A percentile compares a stretch with the other conserved stretches of the same genome.
Conservation (phyloP, 2,329 filamentous ascomycete genomes). For the Pestalotiopsis sp. region DNA sequence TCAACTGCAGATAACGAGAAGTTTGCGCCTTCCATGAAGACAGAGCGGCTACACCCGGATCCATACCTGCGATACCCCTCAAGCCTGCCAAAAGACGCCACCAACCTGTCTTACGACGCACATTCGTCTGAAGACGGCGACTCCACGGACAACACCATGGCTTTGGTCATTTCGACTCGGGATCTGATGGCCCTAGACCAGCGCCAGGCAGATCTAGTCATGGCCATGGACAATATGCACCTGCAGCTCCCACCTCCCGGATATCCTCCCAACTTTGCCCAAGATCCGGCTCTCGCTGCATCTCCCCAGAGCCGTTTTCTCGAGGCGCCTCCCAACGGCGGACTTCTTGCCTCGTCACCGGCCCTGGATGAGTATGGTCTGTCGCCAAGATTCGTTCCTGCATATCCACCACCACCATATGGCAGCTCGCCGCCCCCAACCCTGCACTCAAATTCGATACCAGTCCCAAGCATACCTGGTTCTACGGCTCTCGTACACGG, state of each 20-base stretch:
- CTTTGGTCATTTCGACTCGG: slow-evolving; percentile 53
- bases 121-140: slow-evolving; percentile 41
- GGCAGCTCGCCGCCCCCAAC: slow-evolving; percentile 32
- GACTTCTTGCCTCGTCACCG: slow-evolving; percentile 38
- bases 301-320: slow-evolving; percentile 35
- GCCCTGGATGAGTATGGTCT: slow-evolving; percentile 30
- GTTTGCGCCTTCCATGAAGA: slow-evolving; percentile 41
- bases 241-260: slow-evolving; percentile 34
- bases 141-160: slow-evolving; percentile 36
- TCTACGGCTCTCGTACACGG: neutral
- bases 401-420: slow-evolving; percentile 38
- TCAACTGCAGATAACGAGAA: slow-evolving; percentile 42
- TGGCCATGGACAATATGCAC: slow-evolving; percentile 44
- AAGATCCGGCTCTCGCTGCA: slow-evolving; percentile 32
- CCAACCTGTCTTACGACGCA: slow-evolving; percentile 36
- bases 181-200: slow-evolving; percentile 54
- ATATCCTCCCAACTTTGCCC: slow-evolving; percentile 33
- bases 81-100: slow-evolving; percentile 22
- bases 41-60: slow-evolving; percentile 38
- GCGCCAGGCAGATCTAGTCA: slow-evolving; percentile 40
- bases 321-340: slow-evolving; percentile 34
- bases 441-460: slow-evolving; percentile 25
- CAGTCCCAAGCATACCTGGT: slow-evolving; percentile 26
- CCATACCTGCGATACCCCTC: slow-evolving; percentile 23
- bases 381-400: slow-evolving; percentile 43